Base-by-base conservation (phyloP, 495 filamentous ascomycete species). In the Articulospora tetracladia region DNA sequence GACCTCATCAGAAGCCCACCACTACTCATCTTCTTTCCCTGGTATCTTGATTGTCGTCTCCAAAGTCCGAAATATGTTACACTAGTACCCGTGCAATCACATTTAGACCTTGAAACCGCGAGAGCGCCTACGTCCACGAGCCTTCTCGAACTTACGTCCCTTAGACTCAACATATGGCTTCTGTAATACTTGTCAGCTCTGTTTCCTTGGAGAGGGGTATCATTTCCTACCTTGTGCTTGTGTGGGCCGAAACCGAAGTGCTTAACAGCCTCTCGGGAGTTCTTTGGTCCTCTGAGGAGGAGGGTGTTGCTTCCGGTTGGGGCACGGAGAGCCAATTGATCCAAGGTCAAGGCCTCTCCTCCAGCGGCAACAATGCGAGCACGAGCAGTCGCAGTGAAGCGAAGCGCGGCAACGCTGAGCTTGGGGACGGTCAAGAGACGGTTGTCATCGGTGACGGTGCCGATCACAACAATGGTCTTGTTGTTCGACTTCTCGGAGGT, bases 201-300 rank as follows among this genome's bases (percentile, higher is more conserved):
- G 17, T 3, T 3, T 27, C 13, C 47, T 6, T 15, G 49, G 25
- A 56, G 50, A 62, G 15, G 7, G 6, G 19, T 30, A 20, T 20
- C 7, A 20, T 39, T 25, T 78, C 85, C 61, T 73, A 93, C 91
- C 90, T 98, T 98, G 84, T 95, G 82, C 76, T 86, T 91, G 83
- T 98, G 94, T 52, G 94, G 94, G 54, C 94, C 94, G 68, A 98
- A 88, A 69, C 94, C 94, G 74, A 98, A 98, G 82, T 98, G 95
- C 88, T 97, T 98, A 71, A 97, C 82, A 51, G 94, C 92, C 86
- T 98, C 94, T 66, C 94, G 84, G 61, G 91, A 76, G 76, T 97
- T 97, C 91, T 97, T 97, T 69, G 95, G 91, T 61, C 94, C 94
- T 72, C 95, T 86, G 73, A 98, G 86, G 51, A 98, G 83, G 57